These are phyloP conservation scores for Fraxinus latifolia DNA, from an alignment of 305 asterid species.

Conservation along the genomic window DNA sequence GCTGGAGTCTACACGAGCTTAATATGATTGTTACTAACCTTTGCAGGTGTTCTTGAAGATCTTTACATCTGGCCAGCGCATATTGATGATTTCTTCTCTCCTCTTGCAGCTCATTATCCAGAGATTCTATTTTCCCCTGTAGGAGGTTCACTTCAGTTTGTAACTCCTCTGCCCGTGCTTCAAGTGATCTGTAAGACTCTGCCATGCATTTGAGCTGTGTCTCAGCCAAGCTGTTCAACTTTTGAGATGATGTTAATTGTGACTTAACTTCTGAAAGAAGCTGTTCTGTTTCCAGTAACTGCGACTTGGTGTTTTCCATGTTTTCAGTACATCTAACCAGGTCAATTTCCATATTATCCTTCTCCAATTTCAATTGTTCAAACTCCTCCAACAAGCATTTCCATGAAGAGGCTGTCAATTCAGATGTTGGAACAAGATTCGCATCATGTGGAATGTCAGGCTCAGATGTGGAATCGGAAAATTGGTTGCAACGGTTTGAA, in stretches of 20 bases:
- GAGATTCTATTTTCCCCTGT: conserved; percentile 49
- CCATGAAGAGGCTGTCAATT: conserved; percentile 56
- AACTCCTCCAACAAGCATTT: conserved; percentile 83
- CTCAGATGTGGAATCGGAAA: conserved; percentile 80
- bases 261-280: conserved; percentile 73
- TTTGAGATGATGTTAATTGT: conserved; percentile 68
- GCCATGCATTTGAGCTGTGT: conserved; percentile 99
- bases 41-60: conserved; percentile 66
- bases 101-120: conserved; percentile 68
- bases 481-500: conserved; percentile 43
- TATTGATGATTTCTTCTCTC: conserved; percentile 65
- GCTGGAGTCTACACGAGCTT: not conserved
- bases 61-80: conserved; percentile 57
- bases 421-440: conserved; percentile 76
- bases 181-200: conserved; percentile 85
- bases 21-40: conserved; percentile 44
- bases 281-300: conserved; percentile 62
- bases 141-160: conserved; percentile 66
- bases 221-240: conserved; percentile 80
- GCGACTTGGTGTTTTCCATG: conserved; percentile 63
- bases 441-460: conserved; percentile 78
- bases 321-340: conserved; percentile 56
- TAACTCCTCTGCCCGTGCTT: conserved; percentile 68
- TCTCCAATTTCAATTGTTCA: conserved; percentile 77
- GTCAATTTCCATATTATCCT: conserved; percentile 57